phyloP scores from a whole-genome alignment of 345 rosid genomes.

The Draba incana region DNA sequence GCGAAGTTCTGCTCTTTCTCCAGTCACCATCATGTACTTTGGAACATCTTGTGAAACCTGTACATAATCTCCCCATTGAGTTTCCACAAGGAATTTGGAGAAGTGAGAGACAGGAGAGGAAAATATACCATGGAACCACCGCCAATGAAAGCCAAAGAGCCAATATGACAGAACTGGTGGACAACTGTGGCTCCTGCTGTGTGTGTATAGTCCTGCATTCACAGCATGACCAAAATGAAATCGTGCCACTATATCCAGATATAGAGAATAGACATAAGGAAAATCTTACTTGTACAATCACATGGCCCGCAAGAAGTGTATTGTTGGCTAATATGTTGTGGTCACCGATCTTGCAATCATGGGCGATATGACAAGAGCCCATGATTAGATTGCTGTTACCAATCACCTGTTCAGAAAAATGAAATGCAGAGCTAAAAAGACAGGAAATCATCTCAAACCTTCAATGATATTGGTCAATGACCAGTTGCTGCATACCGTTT shows the following conservation, averaged over 20 bases:
- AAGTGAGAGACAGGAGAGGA: slow-evolving; percentile 13
- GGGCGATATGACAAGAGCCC: slow-evolving; percentile 98
- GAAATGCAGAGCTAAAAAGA: slow-evolving; percentile 15
- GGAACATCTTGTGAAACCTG: slow-evolving; percentile 97
- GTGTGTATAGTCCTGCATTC: slow-evolving; percentile 70
- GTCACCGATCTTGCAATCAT: slow-evolving; percentile 89
- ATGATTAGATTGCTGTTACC: slow-evolving; percentile 88
- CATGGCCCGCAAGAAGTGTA: slow-evolving; percentile 95
- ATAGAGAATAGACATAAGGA: slow-evolving; percentile 4
- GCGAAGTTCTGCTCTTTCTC: slow-evolving; percentile 88
- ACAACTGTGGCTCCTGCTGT: slow-evolving; percentile 83
- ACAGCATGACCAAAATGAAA: slow-evolving; percentile 38
- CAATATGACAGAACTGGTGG: slow-evolving; percentile 89
- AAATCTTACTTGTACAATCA: slow-evolving; percentile 71
- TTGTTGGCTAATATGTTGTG: slow-evolving; percentile 83
- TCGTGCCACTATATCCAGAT: slow-evolving; percentile 10
- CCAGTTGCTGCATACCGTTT: slow-evolving; percentile 58
- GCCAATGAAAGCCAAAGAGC: slow-evolving; percentile 80
- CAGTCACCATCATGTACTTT: slow-evolving; percentile 83
- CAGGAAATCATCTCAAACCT: background rate
- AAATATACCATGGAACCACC: slow-evolving; percentile 90
- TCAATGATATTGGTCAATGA: slow-evolving; percentile 1
- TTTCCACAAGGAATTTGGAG: background rate
- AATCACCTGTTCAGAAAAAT: slow-evolving; percentile 60
- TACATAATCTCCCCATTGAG: slow-evolving; percentile 2